These are phyloP conservation scores for Malassezia japonica DNA, from an alignment of 1,284 basidiomycete species.

Conservation along the genomic window DNA sequence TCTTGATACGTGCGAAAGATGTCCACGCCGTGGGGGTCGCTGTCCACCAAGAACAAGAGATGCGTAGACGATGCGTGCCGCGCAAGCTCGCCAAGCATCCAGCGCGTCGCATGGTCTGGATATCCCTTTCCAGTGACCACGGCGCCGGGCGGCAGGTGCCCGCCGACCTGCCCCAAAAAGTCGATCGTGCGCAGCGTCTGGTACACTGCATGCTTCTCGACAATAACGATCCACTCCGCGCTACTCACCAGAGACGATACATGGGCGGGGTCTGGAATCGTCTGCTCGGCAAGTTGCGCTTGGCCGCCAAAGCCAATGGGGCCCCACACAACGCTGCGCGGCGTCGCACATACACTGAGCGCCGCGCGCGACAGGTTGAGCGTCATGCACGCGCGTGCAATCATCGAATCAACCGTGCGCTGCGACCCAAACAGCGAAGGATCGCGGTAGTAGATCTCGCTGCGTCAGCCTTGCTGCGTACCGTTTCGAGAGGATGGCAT, in stretches of 20 bases:
- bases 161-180: slow-evolving; percentile 1
- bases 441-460: slow-evolving; percentile 34
- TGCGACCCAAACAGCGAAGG: slow-evolving; percentile 25
- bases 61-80: not conserved
- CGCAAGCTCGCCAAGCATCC: slow-evolving; percentile 15
- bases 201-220: slow-evolving; percentile 39
- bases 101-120: slow-evolving; percentile 26
- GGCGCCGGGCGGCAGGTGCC: not conserved
- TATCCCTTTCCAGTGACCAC: slow-evolving; percentile 29
- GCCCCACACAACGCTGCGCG: slow-evolving; percentile 25
- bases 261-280: slow-evolving; percentile 14
- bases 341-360: slow-evolving; percentile 26
- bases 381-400: slow-evolving; percentile 15
- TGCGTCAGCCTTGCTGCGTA: slow-evolving; percentile 9
- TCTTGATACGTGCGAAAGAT: slow-evolving; percentile 16
- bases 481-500: slow-evolving; percentile 24
- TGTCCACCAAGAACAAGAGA: slow-evolving; percentile 10
- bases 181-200: slow-evolving; percentile 12
- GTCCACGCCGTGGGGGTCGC: slow-evolving; percentile 34
- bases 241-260: slow-evolving; percentile 2
- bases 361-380: slow-evolving; percentile 11
- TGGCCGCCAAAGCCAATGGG: slow-evolving; percentile 3
- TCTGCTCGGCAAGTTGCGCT: slow-evolving; percentile 3
- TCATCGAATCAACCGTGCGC: slow-evolving; percentile 21
- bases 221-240: slow-evolving; percentile 24